Evolutionary conservation across 1,139 yeast genomes (phyloP).

Genomic region (Tardiomyces depauwii): DNA sequence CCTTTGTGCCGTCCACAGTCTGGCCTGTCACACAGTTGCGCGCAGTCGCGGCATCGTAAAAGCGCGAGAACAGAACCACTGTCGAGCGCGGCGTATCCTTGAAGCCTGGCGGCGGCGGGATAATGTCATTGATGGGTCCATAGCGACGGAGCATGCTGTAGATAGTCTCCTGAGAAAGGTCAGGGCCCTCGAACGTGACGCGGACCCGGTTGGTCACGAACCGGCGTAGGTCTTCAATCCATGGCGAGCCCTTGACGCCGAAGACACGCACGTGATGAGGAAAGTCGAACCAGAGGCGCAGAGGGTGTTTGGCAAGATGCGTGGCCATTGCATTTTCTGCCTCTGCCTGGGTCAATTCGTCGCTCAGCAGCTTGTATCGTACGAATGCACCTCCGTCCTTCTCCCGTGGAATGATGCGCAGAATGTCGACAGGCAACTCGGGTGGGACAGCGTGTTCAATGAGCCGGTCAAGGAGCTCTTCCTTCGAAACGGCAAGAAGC

Average conservation of each 20-base stretch:
- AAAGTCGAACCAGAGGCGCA: constrained; percentile 25
- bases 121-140: constrained; percentile 69
- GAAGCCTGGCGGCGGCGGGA: constrained; percentile 41
- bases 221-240: constrained; percentile 89
- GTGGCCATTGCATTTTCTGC: constrained; percentile 17
- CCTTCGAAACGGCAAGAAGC: constrained; percentile 6
- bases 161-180: constrained; percentile 70
- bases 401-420: constrained; percentile 49
- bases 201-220: constrained; percentile 53
- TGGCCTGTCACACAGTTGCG: constrained; percentile 81
- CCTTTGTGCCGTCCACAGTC: constrained; percentile 35
- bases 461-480: constrained; percentile 8
- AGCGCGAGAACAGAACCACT: constrained; percentile 40
- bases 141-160: constrained; percentile 78
- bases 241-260: constrained; percentile 85
- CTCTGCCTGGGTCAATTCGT: constrained; percentile 11
- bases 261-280: constrained; percentile 38
- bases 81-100: constrained; percentile 39
- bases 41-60: constrained; percentile 72
- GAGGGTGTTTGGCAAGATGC: constrained; percentile 7
- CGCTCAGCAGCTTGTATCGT: constrained; percentile 35
- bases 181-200: constrained; percentile 65
- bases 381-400: constrained; percentile 95
- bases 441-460: constrained; percentile 32
- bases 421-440: constrained; percentile 32